Evolutionary conservation across 371 early-diverging fungal species (phyloP).

Genomic region (Apophysomyces ossiformis): DNA sequence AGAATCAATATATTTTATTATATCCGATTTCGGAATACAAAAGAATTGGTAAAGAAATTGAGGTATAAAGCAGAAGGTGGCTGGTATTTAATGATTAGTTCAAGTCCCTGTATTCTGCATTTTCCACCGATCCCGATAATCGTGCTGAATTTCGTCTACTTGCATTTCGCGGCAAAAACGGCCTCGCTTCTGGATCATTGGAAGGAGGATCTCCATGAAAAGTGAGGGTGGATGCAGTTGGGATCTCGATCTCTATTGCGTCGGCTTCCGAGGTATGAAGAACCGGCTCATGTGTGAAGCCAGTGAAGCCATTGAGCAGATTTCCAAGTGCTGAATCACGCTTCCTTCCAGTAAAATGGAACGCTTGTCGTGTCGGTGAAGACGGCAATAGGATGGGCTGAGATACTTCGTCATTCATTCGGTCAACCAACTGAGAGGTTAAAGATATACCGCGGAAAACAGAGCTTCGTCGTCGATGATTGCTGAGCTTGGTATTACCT

Average conservation of each 20-base stretch:
- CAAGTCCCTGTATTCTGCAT: constrained; percentile 31
- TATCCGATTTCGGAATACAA: constrained; percentile 3
- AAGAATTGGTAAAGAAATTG: neutral
- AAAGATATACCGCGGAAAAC: constrained; percentile 52
- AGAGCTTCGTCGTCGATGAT: constrained; percentile 44
- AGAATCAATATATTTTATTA: constrained; percentile 9
- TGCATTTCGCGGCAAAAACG: constrained; percentile 18
- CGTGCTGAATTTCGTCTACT: constrained; percentile 24
- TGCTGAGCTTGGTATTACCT: constrained; percentile 3
- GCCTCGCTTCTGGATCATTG: constrained; percentile 38
- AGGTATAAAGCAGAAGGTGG: no score
- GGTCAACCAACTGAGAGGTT: constrained; percentile 50
- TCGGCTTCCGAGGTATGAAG: constrained; percentile 34
- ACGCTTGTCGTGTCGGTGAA: constrained; percentile 30
- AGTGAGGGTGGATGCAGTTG: constrained; percentile 41
- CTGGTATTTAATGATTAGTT: constrained; percentile 13
- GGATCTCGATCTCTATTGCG: constrained; percentile 52
- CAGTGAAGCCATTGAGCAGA: constrained; percentile 35
- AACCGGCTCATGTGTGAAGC: constrained; percentile 15
- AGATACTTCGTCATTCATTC: constrained; percentile 35
- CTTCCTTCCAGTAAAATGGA: neutral
- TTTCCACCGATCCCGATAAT: constrained; percentile 34
- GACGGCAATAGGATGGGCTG: constrained; percentile 28
- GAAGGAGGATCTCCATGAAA: constrained; percentile 18
- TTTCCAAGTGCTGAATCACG: constrained; percentile 28